Percentiles rank a stretch among this genome's conserved stretches.
phyloP scores from a whole-genome alignment of 371 early-diverging fungal species.

The Blakeslea trispora region DNA sequence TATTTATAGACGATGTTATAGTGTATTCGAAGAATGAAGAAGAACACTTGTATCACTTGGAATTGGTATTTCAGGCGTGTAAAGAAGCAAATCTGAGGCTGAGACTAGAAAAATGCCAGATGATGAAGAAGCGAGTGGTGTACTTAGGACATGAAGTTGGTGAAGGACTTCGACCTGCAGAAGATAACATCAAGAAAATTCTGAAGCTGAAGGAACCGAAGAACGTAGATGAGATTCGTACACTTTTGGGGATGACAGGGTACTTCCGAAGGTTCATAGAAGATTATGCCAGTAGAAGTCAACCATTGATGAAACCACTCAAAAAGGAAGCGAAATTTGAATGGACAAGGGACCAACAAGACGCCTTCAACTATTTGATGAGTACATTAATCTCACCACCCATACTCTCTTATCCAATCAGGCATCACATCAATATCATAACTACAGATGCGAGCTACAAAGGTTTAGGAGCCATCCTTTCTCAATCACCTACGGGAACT shows the following conservation, averaged over 20 bases:
- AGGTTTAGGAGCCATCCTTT: constrained; percentile 39
- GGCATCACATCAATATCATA: constrained; percentile 25
- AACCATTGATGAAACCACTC: constrained; percentile 19
- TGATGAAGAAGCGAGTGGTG: constrained; percentile 22
- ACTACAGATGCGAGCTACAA: constrained; percentile 34
- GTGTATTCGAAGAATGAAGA: constrained; percentile 32
- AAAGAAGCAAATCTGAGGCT: constrained; percentile 30
- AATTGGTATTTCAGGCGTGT: constrained; percentile 35
- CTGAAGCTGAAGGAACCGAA: constrained; percentile 10
- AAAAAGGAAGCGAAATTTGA: constrained; percentile 19
- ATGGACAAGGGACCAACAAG: constrained; percentile 22
- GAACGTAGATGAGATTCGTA: constrained; percentile 18
- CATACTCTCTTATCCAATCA: constrained; percentile 30
- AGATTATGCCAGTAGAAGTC: constrained; percentile 17
- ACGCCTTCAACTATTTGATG: constrained; percentile 26
- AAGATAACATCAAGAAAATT: constrained; percentile 14
- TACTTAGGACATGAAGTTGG: constrained; percentile 43
- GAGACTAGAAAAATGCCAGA: constrained; percentile 44
- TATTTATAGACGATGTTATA: constrained; percentile 55
- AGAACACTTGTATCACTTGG: constrained; percentile 39
- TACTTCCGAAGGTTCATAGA: constrained; percentile 41
- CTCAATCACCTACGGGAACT: constrained; percentile 28
- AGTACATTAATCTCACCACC: constrained; percentile 20
- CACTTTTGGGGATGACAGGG: constrained; percentile 32
- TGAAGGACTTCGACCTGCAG: constrained; percentile 21